A percentile compares a stretch with the other conserved stretches of the same genome.
These are phyloP conservation scores for Daldinia childiae DNA, from an alignment of 495 filamentous ascomycete genomes.

Conservation along the genomic window DNA sequence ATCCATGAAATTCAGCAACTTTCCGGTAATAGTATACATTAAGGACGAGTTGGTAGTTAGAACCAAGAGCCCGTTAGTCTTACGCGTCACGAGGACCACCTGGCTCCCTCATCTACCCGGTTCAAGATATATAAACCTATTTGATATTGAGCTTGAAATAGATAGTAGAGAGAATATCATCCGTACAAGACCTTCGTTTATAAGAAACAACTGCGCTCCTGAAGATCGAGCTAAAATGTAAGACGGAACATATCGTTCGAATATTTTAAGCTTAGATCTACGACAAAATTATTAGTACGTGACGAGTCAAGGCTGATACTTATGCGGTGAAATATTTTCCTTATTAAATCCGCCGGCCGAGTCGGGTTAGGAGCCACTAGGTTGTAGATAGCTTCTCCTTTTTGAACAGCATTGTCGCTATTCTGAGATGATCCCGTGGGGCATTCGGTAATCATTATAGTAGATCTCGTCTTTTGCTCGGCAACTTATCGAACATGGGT, in stretches of 20 bases:
- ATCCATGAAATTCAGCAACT: too few relatives aligned
- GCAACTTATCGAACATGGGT: slow-evolving; percentile 3
- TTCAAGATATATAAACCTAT: too few relatives aligned
- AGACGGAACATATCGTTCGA: not conserved
- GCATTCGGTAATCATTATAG: not conserved
- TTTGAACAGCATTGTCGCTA: not conserved
- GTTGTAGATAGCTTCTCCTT: not conserved
- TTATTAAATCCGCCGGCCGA: not conserved
- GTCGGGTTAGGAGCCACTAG: not conserved
- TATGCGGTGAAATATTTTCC: not conserved
- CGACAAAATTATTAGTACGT: not conserved
- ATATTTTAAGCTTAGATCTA: not conserved
- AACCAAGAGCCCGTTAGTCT: too few relatives aligned
- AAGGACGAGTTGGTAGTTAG: too few relatives aligned
- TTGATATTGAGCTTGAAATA: too few relatives aligned
- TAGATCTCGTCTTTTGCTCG: not conserved
- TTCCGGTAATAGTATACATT: too few relatives aligned
- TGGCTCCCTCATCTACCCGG: too few relatives aligned
- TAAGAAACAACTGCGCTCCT: too few relatives aligned
- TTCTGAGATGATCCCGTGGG: slow-evolving; percentile 4
- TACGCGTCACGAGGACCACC: too few relatives aligned
- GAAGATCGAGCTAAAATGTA: not conserved
- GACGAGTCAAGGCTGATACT: not conserved
- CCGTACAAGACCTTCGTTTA: too few relatives aligned
- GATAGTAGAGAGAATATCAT: too few relatives aligned